These are phyloP conservation scores for Chlamydomonas applanata DNA, from an alignment of 139 green algal species.

Conservation along the genomic window DNA sequence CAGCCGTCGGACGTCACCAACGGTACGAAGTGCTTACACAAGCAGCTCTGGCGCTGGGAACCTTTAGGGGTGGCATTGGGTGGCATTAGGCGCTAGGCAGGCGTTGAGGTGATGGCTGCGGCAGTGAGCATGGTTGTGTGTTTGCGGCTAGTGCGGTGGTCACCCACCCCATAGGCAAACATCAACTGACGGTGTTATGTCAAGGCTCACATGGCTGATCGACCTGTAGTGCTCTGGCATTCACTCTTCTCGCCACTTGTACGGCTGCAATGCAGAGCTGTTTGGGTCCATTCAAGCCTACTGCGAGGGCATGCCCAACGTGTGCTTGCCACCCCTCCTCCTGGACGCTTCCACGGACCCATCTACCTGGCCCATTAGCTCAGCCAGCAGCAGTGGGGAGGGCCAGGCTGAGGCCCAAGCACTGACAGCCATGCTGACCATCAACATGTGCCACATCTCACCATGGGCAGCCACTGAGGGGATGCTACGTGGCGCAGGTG, in stretches of 20 bases:
- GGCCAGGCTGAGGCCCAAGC: no score
- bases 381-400: background rate
- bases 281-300: background rate
- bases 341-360: background rate
- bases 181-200: no score
- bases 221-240: no score
- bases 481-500: background rate
- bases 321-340: background rate
- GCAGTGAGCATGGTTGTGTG: no score
- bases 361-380: background rate
- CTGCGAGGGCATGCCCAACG: background rate
- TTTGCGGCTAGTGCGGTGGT: no score
- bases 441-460: conserved; percentile 4
- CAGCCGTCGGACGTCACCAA: background rate
- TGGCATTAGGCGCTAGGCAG: no score
- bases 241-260: no score
- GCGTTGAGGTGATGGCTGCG: no score
- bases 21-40: background rate
- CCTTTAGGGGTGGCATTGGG: no score
- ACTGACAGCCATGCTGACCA: background rate
- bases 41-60: no score
- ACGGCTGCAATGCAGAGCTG: background rate
- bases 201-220: no score
- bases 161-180: no score
- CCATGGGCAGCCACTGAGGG: conserved; percentile 7